A percentile compares a stretch with the other conserved stretches of the same genome.
phyloP scores from a whole-genome alignment of 768 basidiomycete genomes.

The Hirschioporus abietinus region DNA sequence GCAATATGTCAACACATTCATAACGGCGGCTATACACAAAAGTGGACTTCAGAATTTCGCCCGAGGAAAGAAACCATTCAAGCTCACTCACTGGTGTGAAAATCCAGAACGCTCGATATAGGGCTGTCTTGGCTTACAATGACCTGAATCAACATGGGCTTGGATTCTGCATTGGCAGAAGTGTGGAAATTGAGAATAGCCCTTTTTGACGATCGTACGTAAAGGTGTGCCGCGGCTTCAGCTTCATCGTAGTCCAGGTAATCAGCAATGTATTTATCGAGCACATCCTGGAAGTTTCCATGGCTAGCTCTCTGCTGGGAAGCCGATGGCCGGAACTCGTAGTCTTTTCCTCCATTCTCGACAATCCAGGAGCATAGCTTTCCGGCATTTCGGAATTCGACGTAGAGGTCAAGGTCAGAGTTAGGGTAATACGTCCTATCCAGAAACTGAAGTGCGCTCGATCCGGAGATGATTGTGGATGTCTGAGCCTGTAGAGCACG shows the following conservation, averaged over 20 bases:
- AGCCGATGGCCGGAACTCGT: background rate
- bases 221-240: no score
- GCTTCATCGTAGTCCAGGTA: no score
- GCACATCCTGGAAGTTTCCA: no score
- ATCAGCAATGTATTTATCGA: no score
- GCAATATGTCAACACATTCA: background rate
- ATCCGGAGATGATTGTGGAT: constrained; percentile 10
- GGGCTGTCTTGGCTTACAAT: background rate
- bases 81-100: background rate
- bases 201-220: background rate
- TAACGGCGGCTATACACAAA: background rate
- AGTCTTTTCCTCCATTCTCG: background rate
- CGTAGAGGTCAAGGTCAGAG: constrained; percentile 12
- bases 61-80: background rate
- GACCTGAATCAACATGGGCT: background rate
- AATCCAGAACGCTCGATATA: background rate
- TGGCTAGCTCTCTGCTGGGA: background rate
- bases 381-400: background rate
- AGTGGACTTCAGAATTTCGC: no score
- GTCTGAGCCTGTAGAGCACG: constrained; percentile 8
- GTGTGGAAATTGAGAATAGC: background rate
- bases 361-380: constrained; percentile 4
- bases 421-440: constrained; percentile 10
- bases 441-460: constrained; percentile 11
- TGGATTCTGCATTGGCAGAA: background rate